Conservation (phyloP, 768 basidiomycete genomes). For the Dacryopinax primogenitus region DNA sequence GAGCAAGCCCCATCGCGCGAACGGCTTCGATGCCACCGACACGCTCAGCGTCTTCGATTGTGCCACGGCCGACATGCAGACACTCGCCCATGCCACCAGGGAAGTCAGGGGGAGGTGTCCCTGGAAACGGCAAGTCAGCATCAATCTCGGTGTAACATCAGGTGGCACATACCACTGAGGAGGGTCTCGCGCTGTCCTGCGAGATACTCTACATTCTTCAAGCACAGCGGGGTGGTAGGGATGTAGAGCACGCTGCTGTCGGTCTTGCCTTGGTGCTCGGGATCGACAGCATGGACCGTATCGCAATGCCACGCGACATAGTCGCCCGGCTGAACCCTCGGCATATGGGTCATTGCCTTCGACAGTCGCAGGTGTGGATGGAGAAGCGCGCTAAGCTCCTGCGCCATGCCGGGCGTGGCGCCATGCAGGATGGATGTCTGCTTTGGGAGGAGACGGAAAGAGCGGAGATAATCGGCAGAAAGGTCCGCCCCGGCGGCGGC, state of each 20-base stretch:
- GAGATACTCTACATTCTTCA: constrained; percentile 10
- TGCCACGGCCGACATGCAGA: not conserved
- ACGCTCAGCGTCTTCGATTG: constrained; percentile 3
- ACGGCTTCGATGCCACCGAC: not conserved
- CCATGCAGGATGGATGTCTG: constrained; percentile 23
- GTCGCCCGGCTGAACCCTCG: constrained; percentile 26
- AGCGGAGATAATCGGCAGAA: not conserved
- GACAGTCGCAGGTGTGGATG: constrained; percentile 26
- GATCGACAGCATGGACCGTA: constrained; percentile 20
- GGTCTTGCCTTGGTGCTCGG: constrained; percentile 17
- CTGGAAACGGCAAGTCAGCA: not conserved
- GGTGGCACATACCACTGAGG: not conserved
- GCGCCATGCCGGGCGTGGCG: constrained; percentile 20
- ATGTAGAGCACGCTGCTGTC: constrained; percentile 22
- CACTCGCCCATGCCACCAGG: constrained; percentile 16
- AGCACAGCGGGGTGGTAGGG: constrained; percentile 17
- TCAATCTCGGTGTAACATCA: not conserved
- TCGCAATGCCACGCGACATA: constrained; percentile 19
- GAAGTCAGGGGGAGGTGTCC: constrained; percentile 12
- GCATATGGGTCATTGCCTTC: constrained; percentile 25
- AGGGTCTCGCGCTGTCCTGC: constrained; percentile 8
- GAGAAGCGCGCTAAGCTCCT: constrained; percentile 23
- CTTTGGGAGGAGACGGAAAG: not conserved
- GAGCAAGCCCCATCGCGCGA: constrained; percentile 10
- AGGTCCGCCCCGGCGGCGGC: not conserved